Evolutionary conservation across 2,329 filamentous ascomycete species (phyloP).

Genomic region (Colletotrichum sp.): DNA sequence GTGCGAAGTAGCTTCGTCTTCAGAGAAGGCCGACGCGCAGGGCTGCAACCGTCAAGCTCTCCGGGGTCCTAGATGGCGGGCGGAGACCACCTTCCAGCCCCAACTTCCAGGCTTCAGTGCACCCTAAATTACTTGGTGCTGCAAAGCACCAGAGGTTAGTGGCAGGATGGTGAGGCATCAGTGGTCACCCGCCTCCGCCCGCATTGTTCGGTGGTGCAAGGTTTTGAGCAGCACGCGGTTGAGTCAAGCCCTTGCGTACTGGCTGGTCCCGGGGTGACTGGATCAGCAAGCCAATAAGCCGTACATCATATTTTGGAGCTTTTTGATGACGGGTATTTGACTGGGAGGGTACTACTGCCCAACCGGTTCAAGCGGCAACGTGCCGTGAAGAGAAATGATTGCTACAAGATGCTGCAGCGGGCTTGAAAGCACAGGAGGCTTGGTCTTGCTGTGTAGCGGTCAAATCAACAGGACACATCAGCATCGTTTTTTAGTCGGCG

Average conservation of each 20-base stretch:
- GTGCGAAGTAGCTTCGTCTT: background rate
- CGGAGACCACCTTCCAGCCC: background rate
- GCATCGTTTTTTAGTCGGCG: background rate
- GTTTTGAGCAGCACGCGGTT: background rate
- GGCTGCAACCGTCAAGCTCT: background rate
- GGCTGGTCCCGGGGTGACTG: background rate
- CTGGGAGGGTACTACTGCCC: background rate
- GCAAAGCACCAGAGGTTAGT: background rate
- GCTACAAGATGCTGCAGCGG: background rate
- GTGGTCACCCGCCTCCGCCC: background rate
- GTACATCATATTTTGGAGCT: background rate
- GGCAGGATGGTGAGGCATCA: background rate
- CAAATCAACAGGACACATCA: background rate
- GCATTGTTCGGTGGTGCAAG: background rate
- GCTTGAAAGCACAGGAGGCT: background rate
- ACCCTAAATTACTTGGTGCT: background rate
- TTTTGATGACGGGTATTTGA: background rate
- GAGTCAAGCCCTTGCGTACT: background rate
- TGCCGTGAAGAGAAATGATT: background rate
- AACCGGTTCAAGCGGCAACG: background rate
- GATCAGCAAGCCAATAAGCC: background rate
- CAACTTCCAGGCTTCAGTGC: background rate
- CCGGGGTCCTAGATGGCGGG: background rate
- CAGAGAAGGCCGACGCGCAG: background rate
- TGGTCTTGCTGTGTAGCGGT: background rate